phyloP scores from a whole-genome alignment of 1,139 yeast genomes.

The Kurtzmaniella quercitrusa region DNA sequence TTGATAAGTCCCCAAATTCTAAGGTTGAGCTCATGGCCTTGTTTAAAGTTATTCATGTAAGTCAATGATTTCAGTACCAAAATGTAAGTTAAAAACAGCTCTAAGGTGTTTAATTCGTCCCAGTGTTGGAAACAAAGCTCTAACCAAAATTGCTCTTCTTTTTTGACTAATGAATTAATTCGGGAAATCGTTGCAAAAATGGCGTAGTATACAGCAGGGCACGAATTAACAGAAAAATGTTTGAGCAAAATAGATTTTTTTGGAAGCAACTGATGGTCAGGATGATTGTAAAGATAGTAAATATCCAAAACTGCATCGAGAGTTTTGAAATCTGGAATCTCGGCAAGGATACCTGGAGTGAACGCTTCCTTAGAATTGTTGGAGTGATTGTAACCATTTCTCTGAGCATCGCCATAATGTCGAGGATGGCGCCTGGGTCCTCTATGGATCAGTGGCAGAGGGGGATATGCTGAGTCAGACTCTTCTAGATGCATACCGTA shows the following conservation, averaged over 20 bases:
- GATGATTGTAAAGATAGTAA: conserved; percentile 47
- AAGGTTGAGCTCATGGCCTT: conserved; percentile 12
- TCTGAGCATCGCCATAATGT: background rate
- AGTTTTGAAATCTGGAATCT: conserved; percentile 41
- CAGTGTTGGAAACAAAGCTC: conserved; percentile 30
- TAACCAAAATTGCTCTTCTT: conserved; percentile 39
- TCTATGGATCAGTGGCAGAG: background rate
- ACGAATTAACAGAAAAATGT: conserved; percentile 28
- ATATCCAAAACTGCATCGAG: conserved; percentile 38
- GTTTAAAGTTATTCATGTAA: conserved; percentile 12
- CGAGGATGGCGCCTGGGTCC: background rate
- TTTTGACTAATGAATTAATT: conserved; percentile 19
- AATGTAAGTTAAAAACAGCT: conserved; percentile 19
- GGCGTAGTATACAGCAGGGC: conserved; percentile 37
- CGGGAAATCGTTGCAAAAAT: conserved; percentile 42
- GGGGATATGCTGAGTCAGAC: conserved; percentile 2
- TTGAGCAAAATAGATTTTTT: conserved; percentile 33
- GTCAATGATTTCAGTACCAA: conserved; percentile 16
- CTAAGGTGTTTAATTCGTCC: conserved; percentile 29
- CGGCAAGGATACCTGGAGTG: conserved; percentile 11
- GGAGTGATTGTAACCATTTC: background rate
- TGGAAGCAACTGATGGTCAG: conserved; percentile 43
- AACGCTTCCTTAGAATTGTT: background rate
- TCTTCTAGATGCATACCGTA: background rate
- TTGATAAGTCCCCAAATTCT: conserved; percentile 23